Evolutionary conservation across 176 grass and related monocot species (phyloP).

Genomic region (Eragrostis curvula): DNA sequence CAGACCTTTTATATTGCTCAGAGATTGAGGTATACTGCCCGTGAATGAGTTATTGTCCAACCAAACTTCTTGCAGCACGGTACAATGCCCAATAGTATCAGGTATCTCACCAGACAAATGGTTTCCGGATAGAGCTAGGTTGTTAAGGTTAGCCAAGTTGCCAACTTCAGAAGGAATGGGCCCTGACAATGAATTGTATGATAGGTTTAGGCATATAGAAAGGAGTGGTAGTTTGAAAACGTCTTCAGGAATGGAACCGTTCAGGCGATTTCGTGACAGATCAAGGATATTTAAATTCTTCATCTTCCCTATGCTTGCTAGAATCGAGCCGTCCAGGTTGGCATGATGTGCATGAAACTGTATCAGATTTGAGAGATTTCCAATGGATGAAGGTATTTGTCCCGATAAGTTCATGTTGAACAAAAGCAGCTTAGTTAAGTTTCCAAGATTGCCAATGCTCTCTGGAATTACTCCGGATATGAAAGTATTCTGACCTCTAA

Average conservation of each 20-base stretch:
- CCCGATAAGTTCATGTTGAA: slow-evolving; percentile 10
- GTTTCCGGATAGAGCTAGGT: slow-evolving; percentile 29
- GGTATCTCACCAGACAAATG: slow-evolving; percentile 41
- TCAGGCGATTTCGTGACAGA: neutral
- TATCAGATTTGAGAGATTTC: slow-evolving; percentile 3
- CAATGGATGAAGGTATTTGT: neutral
- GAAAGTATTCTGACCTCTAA: neutral
- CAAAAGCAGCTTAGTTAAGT: neutral
- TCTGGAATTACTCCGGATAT: neutral
- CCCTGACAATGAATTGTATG: slow-evolving; percentile 22
- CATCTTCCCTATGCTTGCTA: slow-evolving; percentile 22
- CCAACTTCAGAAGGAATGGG: slow-evolving; percentile 29
- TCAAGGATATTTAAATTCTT: neutral
- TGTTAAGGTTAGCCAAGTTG: slow-evolving; percentile 10
- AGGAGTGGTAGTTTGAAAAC: neutral
- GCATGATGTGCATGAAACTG: neutral
- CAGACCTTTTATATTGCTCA: slow-evolving; percentile 42
- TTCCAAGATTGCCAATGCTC: neutral
- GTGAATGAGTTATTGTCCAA: slow-evolving; percentile 49
- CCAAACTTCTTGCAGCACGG: slow-evolving; percentile 8
- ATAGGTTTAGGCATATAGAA: neutral
- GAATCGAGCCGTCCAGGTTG: slow-evolving; percentile 21
- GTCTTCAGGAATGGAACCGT: neutral
- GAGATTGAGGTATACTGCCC: slow-evolving; percentile 32
- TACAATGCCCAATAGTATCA: slow-evolving; percentile 1